These are phyloP conservation scores for Anastatica hierochuntica DNA, from an alignment of 345 rosid genomes.

Conservation along the genomic window DNA sequence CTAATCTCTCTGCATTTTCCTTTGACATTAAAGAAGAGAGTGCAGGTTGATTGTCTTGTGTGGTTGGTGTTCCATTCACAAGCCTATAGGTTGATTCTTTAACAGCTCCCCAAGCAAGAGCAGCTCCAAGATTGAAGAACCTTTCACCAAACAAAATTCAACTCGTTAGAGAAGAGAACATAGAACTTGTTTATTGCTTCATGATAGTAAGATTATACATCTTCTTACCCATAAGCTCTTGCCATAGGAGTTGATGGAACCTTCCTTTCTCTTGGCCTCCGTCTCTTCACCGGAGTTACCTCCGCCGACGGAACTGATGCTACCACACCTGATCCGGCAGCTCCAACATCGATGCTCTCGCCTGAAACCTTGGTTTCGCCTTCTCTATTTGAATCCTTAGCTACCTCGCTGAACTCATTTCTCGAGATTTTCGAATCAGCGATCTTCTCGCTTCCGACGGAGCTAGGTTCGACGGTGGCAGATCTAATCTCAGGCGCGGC, in stretches of 20 bases:
- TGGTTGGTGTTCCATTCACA: constrained; percentile 49
- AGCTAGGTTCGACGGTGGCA: constrained; percentile 9
- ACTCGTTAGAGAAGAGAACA: background rate
- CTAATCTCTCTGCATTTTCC: constrained; percentile 88
- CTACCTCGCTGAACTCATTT: constrained; percentile 1
- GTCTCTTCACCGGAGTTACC: constrained; percentile 36
- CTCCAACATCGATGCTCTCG: constrained; percentile 11
- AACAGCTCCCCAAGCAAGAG: constrained; percentile 91
- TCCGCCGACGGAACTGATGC: constrained; percentile 9
- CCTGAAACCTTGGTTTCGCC: constrained; percentile 14
- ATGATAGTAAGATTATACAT: too few species aligned
- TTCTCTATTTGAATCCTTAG: constrained; percentile 14
- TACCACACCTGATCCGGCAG: constrained; percentile 4
- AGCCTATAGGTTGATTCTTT: constrained; percentile 87
- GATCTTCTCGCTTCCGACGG: constrained; percentile 2
- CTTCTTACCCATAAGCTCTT: constrained; percentile 81
- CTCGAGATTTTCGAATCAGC: constrained; percentile 14
- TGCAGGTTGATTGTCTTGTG: constrained; percentile 50
- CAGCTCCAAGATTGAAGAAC: constrained; percentile 98
- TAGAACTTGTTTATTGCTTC: too few species aligned
- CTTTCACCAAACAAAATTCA: constrained; percentile 37
- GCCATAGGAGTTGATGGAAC: constrained; percentile 90
- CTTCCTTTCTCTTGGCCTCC: constrained; percentile 76
- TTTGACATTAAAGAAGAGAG: constrained; percentile 67
- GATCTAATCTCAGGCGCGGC: constrained; percentile 11